These are phyloP conservation scores for Sclerotinia nivalis DNA, from an alignment of 2,329 filamentous ascomycete species.

Conservation along the genomic window DNA sequence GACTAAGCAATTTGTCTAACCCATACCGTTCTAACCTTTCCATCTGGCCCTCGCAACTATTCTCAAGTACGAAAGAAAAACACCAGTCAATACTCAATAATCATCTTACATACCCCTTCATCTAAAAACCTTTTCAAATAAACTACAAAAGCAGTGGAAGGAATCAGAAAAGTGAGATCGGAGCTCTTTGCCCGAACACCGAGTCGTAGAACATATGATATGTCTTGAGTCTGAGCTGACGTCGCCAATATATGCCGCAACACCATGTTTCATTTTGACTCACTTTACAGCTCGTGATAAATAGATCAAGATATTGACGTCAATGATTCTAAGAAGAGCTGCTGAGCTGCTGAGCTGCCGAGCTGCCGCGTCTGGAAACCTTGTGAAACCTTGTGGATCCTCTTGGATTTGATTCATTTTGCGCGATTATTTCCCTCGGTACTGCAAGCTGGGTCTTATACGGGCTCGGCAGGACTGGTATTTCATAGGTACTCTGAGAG, in stretches of 20 bases:
- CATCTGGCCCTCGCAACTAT: background rate
- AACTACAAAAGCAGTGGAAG: background rate
- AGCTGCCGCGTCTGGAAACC: background rate
- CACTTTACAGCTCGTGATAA: background rate
- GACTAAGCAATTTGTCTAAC: no score
- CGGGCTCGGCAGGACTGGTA: background rate
- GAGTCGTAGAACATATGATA: background rate
- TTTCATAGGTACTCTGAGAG: background rate
- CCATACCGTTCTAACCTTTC: no score
- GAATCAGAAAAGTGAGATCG: background rate
- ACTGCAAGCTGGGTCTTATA: background rate
- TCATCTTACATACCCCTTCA: background rate
- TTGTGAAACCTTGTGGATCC: background rate
- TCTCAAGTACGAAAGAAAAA: background rate
- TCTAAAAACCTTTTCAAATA: background rate
- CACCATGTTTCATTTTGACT: conserved; percentile 7
- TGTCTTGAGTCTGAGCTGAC: background rate
- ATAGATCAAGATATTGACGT: background rate
- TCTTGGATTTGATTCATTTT: background rate
- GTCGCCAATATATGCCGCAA: background rate
- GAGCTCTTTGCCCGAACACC: background rate
- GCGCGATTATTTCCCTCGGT: background rate
- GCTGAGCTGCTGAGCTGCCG: background rate
- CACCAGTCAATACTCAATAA: background rate
- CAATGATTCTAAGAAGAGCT: background rate